These are phyloP conservation scores for Penicillium sp. DNA, from an alignment of 2,329 filamentous ascomycete species.

Conservation along the genomic window DNA sequence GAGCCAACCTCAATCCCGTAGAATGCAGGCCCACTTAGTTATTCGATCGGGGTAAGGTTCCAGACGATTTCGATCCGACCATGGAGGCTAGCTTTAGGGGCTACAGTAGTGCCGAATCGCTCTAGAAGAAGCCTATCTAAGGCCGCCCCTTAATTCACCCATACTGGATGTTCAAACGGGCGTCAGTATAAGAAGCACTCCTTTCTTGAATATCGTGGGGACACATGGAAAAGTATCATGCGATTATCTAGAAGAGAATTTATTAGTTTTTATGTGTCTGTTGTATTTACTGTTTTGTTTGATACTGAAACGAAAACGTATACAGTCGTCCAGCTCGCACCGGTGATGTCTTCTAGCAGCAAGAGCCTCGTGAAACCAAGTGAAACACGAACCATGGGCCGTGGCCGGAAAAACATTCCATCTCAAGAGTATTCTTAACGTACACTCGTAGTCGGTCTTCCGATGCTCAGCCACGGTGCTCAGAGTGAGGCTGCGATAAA, in stretches of 20 bases:
- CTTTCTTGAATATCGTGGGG: not conserved
- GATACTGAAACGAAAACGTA: not conserved
- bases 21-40: not conserved
- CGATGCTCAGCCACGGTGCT: not conserved
- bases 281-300: too few relatives aligned
- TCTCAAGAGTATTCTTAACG: not conserved
- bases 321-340: not conserved
- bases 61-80: not conserved
- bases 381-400: not conserved
- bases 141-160: not conserved
- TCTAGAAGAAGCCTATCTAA: not conserved
- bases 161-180: not conserved
- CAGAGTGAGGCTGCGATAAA: constrained; percentile 12
- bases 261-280: too few relatives aligned
- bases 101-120: not conserved
- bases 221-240: not conserved
- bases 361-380: not conserved
- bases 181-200: not conserved
- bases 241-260: too few relatives aligned
- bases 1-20: too few relatives aligned
- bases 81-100: not conserved
- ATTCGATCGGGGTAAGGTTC: not conserved
- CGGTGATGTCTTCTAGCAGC: not conserved
- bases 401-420: not conserved
- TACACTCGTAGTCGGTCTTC: not conserved